Evolutionary conservation across 2,329 filamentous ascomycete genomes (phyloP).

Genomic region (Diplodia intermedia): DNA sequence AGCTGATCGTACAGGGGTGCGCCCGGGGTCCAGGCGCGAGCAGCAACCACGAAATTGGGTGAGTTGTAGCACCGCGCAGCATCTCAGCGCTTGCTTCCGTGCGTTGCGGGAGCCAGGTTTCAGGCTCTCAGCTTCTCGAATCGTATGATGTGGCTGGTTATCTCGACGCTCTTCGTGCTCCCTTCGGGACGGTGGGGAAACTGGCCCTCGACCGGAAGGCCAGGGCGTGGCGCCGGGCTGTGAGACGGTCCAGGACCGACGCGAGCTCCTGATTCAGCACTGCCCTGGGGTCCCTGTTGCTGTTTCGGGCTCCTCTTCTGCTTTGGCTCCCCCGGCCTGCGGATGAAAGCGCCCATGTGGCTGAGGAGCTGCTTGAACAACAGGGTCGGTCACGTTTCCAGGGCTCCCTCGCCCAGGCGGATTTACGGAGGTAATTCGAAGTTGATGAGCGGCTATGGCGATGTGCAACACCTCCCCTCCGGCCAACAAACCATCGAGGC

Average conservation of each 20-base stretch:
- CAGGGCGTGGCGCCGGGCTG: constrained; percentile 24
- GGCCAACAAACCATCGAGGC: background rate
- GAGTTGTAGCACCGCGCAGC: constrained; percentile 8
- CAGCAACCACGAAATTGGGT: constrained; percentile 25
- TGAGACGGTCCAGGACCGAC: constrained; percentile 24
- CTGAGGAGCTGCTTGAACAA: constrained; percentile 13
- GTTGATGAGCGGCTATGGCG: constrained; percentile 19
- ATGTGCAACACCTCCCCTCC: constrained; percentile 13
- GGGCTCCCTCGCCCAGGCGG: background rate
- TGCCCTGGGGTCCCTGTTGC: constrained; percentile 12
- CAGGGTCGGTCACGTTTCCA: background rate
- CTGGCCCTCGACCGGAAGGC: constrained; percentile 5
- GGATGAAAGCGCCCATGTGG: constrained; percentile 15
- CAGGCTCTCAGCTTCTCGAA: background rate
- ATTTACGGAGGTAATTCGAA: constrained; percentile 18
- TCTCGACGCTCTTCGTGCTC: background rate
- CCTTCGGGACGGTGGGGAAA: constrained; percentile 9
- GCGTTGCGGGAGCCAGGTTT: background rate
- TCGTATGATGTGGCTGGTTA: constrained; percentile 23
- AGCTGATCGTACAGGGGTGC: constrained; percentile 29
- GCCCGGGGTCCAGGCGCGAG: constrained; percentile 18
- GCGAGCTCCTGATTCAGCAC: constrained; percentile 28
- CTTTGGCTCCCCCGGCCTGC: background rate
- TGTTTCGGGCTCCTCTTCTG: background rate
- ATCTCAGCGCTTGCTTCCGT: background rate